These are phyloP conservation scores for Comarum palustre DNA, from an alignment of 306 rosid species.

Conservation along the genomic window DNA sequence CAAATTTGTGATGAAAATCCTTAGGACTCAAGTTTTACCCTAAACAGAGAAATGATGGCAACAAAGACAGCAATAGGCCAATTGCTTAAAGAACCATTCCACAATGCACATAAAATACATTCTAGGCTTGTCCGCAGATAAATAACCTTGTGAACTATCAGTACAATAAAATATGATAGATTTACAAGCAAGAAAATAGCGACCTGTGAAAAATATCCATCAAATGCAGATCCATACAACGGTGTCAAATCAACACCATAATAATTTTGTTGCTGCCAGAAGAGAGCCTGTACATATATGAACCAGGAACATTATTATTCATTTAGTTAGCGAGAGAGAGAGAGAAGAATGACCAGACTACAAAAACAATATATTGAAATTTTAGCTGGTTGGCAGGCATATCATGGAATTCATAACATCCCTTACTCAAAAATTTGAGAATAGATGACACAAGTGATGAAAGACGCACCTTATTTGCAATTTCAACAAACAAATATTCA, in stretches of 20 bases:
- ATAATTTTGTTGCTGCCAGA: conserved; percentile 96
- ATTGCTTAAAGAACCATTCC: background rate
- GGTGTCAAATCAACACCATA: conserved; percentile 93
- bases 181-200: conserved; percentile 16
- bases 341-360: background rate
- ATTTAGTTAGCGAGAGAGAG: background rate
- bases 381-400: background rate
- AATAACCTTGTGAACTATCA: too few species aligned
- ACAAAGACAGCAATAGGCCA: background rate
- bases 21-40: background rate
- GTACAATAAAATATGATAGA: background rate
- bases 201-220: conserved; percentile 94
- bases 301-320: conserved; percentile 11
- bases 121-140: conserved; percentile 5
- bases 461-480: conserved; percentile 82
- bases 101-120: background rate
- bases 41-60: background rate
- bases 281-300: conserved; percentile 58
- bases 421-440: background rate
- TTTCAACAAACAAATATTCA: conserved; percentile 88
- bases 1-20: background rate
- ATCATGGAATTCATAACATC: background rate
- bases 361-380: background rate
- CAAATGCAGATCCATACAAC: conserved; percentile 80
- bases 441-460: conserved; percentile 10